Evolutionary conservation across 2,329 filamentous ascomycete genomes (phyloP).

Genomic region (Trichoderma koningiopsis): DNA sequence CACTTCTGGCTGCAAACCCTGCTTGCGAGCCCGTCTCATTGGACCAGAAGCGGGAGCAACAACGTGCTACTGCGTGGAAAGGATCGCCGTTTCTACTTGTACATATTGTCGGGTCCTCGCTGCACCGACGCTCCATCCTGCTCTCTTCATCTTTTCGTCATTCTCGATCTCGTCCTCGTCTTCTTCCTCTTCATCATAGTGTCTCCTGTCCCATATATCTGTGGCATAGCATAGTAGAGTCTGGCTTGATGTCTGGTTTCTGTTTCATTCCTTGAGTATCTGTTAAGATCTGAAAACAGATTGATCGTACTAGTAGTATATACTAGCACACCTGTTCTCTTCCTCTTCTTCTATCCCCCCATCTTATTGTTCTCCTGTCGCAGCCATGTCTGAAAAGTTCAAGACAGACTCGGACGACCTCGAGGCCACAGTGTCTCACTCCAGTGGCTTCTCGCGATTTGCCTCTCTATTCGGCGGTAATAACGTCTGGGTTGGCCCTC

Average conservation of each 20-base stretch:
- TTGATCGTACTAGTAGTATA: background rate
- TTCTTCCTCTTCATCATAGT: background rate
- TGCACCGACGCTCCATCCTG: conserved; percentile 14
- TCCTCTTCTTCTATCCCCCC: background rate
- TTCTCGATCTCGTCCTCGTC: background rate
- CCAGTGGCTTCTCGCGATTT: conserved; percentile 34
- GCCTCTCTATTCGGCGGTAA: conserved; percentile 44
- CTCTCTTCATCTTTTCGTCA: background rate
- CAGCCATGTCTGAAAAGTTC: conserved; percentile 36
- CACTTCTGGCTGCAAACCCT: conserved; percentile 5
- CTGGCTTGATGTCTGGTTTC: background rate
- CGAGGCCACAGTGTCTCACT: conserved; percentile 24
- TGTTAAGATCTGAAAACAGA: background rate
- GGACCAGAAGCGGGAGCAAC: conserved; percentile 10
- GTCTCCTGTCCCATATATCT: background rate
- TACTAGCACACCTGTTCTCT: background rate
- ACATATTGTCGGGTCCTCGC: conserved; percentile 22
- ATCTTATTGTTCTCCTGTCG: conserved; percentile 2
- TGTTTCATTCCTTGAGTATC: background rate
- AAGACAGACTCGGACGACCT: conserved; percentile 24
- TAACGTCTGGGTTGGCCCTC: conserved; percentile 50
- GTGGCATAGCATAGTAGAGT: background rate
- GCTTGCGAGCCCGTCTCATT: conserved; percentile 11
- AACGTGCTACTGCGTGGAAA: background rate
- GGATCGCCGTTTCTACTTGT: conserved; percentile 20